Evolutionary conservation across 2,329 filamentous ascomycete genomes (phyloP).

Genomic region (Neoscytalidium dimidiatum): DNA sequence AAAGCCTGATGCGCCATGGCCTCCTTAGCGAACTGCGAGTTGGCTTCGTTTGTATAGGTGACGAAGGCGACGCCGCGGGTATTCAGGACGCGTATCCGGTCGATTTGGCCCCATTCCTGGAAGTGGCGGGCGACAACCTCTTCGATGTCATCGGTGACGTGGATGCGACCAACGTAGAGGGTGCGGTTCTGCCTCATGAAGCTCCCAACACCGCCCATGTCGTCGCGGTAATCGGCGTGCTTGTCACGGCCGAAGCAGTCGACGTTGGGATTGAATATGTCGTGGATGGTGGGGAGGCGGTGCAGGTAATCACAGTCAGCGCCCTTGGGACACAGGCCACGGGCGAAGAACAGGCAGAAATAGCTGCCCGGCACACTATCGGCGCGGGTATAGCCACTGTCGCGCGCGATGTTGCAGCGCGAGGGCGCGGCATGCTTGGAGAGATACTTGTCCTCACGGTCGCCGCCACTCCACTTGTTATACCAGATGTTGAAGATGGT

Average conservation of each 20-base stretch:
- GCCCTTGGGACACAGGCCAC: slow-evolving; percentile 80
- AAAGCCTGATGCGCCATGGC: slow-evolving; percentile 94
- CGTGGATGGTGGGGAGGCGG: slow-evolving; percentile 80
- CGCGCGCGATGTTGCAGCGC: slow-evolving; percentile 82
- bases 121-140: slow-evolving; percentile 95
- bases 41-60: slow-evolving; percentile 83
- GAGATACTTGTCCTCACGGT: slow-evolving; percentile 87
- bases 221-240: slow-evolving; percentile 88
- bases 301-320: slow-evolving; percentile 95
- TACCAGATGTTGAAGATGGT: slow-evolving; percentile 82
- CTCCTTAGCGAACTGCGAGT: slow-evolving; percentile 59
- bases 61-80: slow-evolving; percentile 90
- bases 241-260: slow-evolving; percentile 96
- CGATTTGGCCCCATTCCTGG: slow-evolving; percentile 92
- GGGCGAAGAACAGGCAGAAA: slow-evolving; percentile 90
- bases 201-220: slow-evolving; percentile 95
- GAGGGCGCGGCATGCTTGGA: slow-evolving; percentile 79
- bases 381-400: slow-evolving; percentile 53
- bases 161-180: slow-evolving; percentile 89
- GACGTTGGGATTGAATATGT: slow-evolving; percentile 89
- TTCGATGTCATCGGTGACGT: slow-evolving; percentile 95
- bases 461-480: slow-evolving; percentile 96
- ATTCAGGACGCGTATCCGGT: slow-evolving; percentile 85
- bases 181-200: slow-evolving; percentile 95
- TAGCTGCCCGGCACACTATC: slow-evolving; percentile 64